Conservation (phyloP, 1,139 yeast species). For the Pichia sp. region DNA sequence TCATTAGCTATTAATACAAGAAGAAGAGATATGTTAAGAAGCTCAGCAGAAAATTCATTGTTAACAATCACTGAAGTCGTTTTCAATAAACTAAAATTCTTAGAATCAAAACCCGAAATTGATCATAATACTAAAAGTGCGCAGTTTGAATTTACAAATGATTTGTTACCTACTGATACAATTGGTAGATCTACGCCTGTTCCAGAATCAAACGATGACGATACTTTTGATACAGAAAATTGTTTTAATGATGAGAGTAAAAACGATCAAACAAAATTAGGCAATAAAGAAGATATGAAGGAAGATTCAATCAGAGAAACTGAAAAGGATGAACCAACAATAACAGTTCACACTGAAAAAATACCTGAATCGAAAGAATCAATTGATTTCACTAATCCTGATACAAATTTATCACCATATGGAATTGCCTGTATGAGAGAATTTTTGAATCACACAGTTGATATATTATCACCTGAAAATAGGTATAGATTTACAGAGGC, state of each 20-base stretch:
- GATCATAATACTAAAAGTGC: conserved; percentile 28
- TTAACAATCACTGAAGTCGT: conserved; percentile 61
- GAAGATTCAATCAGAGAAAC: not conserved
- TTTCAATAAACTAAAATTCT: conserved; percentile 51
- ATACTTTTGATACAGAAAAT: not conserved
- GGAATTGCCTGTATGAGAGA: conserved; percentile 67
- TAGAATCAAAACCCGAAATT: conserved; percentile 35
- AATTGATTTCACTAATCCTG: conserved; percentile 8
- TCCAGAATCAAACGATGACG: conserved; percentile 2
- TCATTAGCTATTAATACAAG: conserved; percentile 90
- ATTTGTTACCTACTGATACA: conserved; percentile 27
- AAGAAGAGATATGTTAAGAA: conserved; percentile 81
- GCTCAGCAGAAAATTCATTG: conserved; percentile 86
- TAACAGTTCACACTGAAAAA: not conserved
- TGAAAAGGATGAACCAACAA: not conserved
- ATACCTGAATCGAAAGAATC: conserved; percentile 2
- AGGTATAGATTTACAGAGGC: conserved; percentile 82
- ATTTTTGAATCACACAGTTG: conserved; percentile 67
- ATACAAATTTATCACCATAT: conserved; percentile 42
- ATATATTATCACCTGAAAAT: conserved; percentile 76
- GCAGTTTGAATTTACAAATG: conserved; percentile 24
- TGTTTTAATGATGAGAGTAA: not conserved
- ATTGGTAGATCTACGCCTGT: conserved; percentile 27
- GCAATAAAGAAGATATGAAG: not conserved
- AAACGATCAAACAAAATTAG: not conserved